Percentiles rank a stretch among this genome's conserved stretches.
Conservation (phyloP, 2,329 filamentous ascomycete species). For the Colletotrichum lupini region DNA sequence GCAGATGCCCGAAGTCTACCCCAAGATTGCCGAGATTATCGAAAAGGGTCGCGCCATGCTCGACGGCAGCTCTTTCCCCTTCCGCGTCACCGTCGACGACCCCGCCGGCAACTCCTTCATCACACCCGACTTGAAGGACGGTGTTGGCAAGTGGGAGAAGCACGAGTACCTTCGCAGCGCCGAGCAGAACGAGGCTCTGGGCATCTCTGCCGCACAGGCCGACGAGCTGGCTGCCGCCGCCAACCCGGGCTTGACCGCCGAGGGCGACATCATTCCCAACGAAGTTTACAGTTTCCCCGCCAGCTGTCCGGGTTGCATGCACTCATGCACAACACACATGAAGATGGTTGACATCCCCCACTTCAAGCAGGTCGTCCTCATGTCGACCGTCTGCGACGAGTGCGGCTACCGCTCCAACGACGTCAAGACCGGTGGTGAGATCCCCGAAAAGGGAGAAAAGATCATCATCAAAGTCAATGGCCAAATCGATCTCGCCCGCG, state of each 20-base stretch:
- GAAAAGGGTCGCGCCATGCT: constrained; percentile 81
- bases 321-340: constrained; percentile 91
- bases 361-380: constrained; percentile 97
- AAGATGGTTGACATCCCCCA: constrained; percentile 98
- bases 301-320: constrained; percentile 90
- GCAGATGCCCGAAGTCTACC: constrained; percentile 80
- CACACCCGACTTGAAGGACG: constrained; percentile 83
- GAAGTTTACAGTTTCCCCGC: constrained; percentile 94
- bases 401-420: constrained; percentile 97
- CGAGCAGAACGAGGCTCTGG: constrained; percentile 88
- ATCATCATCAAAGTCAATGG: constrained; percentile 80
- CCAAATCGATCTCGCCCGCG: constrained; percentile 80
- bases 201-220: constrained; percentile 74
- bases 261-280: constrained; percentile 89
- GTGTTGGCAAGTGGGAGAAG: constrained; percentile 89
- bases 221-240: constrained; percentile 61
- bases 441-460: constrained; percentile 86
- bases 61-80: constrained; percentile 81
- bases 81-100: constrained; percentile 89
- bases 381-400: constrained; percentile 90
- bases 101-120: constrained; percentile 97
- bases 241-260: constrained; percentile 57
- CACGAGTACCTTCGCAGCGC: constrained; percentile 84
- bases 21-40: constrained; percentile 83
- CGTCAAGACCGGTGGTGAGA: constrained; percentile 95